Evolutionary conservation across 768 basidiomycete species (phyloP).

Genomic region (Sistotremastrum niveocremeum): DNA sequence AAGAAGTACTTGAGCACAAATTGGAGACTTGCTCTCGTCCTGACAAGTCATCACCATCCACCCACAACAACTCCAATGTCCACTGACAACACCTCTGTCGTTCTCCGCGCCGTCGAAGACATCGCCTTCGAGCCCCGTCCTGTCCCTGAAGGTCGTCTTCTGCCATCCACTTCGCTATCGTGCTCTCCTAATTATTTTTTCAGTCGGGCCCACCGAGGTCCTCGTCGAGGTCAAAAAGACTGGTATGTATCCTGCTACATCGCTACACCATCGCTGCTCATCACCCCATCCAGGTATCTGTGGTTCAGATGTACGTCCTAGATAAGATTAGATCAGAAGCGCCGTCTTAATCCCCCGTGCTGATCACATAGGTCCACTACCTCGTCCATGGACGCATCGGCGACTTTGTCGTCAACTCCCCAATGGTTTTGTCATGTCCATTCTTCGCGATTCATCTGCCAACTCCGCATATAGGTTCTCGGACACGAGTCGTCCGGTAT

Average conservation of each 20-base stretch:
- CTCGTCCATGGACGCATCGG: conserved; percentile 66
- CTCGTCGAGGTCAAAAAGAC: conserved; percentile 89
- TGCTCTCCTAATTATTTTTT: conserved; percentile 3
- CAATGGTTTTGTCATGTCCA: conserved; percentile 42
- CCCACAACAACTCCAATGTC: conserved; percentile 25
- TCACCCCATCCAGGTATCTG: conserved; percentile 53
- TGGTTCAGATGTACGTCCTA: conserved; percentile 60
- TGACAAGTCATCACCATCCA: conserved; percentile 2
- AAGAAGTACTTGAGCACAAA: too few species aligned
- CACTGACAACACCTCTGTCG: conserved; percentile 70
- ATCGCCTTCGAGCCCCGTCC: conserved; percentile 60
- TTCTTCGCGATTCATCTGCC: background rate
- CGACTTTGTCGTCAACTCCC: conserved; percentile 64
- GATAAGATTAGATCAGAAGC: background rate
- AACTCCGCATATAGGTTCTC: conserved; percentile 45
- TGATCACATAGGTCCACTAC: conserved; percentile 50
- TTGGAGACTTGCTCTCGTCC: conserved; percentile 2
- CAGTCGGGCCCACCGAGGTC: conserved; percentile 64
- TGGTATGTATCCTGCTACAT: conserved; percentile 29
- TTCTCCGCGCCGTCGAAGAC: conserved; percentile 54
- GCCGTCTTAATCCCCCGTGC: background rate
- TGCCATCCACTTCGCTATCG: background rate
- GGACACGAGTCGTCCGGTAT: conserved; percentile 90
- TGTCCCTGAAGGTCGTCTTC: conserved; percentile 51
- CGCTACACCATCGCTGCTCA: conserved; percentile 1